These are phyloP conservation scores for Hypoxylon perforatum DNA, from an alignment of 495 filamentous ascomycete species.

Conservation along the genomic window DNA sequence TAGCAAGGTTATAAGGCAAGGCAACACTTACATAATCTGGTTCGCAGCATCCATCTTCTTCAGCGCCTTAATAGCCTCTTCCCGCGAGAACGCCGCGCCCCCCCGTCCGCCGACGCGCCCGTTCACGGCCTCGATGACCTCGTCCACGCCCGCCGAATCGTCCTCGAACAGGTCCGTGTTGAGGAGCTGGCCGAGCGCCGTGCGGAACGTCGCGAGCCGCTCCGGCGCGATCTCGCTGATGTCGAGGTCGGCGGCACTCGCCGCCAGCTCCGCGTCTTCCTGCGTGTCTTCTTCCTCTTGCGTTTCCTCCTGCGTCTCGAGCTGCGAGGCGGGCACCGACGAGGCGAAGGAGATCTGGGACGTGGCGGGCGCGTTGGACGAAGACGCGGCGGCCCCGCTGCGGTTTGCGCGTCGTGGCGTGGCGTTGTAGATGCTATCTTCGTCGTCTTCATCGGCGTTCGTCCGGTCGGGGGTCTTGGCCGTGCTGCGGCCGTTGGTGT, in stretches of 20 bases:
- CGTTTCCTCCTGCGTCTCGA: slow-evolving; percentile 49
- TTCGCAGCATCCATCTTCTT: slow-evolving; percentile 83
- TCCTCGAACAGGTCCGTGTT: slow-evolving; percentile 81
- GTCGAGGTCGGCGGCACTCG: slow-evolving; percentile 49
- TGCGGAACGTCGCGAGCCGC: slow-evolving; percentile 79
- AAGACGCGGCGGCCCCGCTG: slow-evolving; percentile 38
- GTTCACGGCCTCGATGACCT: slow-evolving; percentile 85
- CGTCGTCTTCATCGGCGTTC: slow-evolving; percentile 41
- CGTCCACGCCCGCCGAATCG: slow-evolving; percentile 79
- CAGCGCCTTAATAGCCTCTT: slow-evolving; percentile 81
- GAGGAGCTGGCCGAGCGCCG: slow-evolving; percentile 81
- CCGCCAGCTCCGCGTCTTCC: slow-evolving; percentile 51
- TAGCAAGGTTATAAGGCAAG: neutral
- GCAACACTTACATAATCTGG: slow-evolving; percentile 84
- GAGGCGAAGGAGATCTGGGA: slow-evolving; percentile 60
- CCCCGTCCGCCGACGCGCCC: slow-evolving; percentile 65
- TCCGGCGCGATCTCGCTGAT: slow-evolving; percentile 65
- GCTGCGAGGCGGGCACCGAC: slow-evolving; percentile 57
- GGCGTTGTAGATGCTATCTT: slow-evolving; percentile 54
- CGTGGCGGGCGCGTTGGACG: slow-evolving; percentile 40
- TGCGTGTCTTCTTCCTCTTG: slow-evolving; percentile 46
- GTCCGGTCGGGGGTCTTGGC: slow-evolving; percentile 38
- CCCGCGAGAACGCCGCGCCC: slow-evolving; percentile 68
- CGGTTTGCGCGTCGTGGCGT: slow-evolving; percentile 53
- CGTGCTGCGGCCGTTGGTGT: slow-evolving; percentile 27